Percentiles rank a stretch among this genome's conserved stretches.
These are phyloP conservation scores for Cytospora leucostoma DNA, from an alignment of 2,329 filamentous ascomycete genomes.

Conservation along the genomic window DNA sequence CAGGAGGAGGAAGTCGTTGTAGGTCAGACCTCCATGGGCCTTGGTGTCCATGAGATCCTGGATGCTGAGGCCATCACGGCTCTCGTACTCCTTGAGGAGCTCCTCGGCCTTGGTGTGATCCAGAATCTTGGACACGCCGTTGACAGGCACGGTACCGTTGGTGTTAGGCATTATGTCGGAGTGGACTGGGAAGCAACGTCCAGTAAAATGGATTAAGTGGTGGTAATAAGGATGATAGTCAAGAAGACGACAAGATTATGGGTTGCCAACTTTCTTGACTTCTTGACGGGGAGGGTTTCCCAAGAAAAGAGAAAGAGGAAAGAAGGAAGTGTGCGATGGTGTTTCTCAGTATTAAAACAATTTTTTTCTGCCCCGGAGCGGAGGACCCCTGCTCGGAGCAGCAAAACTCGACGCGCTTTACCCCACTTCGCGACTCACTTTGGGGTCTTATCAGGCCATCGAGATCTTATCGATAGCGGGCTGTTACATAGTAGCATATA, in stretches of 20 bases:
- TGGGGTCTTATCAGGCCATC: neutral
- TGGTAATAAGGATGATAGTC: slow-evolving; percentile 14
- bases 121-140: slow-evolving; percentile 59
- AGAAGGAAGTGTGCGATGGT: neutral
- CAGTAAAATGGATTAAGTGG: neutral
- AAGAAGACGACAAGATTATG: slow-evolving; percentile 24
- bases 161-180: slow-evolving; percentile 67
- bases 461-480: neutral
- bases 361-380: slow-evolving; percentile 5
- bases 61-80: slow-evolving; percentile 83
- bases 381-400: slow-evolving; percentile 14
- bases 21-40: slow-evolving; percentile 90
- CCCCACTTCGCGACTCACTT: slow-evolving; percentile 14
- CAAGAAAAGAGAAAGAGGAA: slow-evolving; percentile 26
- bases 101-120: slow-evolving; percentile 78
- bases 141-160: slow-evolving; percentile 58
- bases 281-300: slow-evolving; percentile 28
- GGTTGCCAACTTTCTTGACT: slow-evolving; percentile 24
- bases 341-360: slow-evolving; percentile 19
- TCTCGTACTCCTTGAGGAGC: slow-evolving; percentile 77
- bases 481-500: neutral
- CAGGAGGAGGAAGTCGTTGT: slow-evolving; percentile 97
- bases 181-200: slow-evolving; percentile 31
- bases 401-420: slow-evolving; percentile 17
- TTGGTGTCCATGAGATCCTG: slow-evolving; percentile 87